A percentile compares a stretch with the other conserved stretches of the same genome.
phyloP scores from a whole-genome alignment of 768 basidiomycete species.

The Lentinula edodes region DNA sequence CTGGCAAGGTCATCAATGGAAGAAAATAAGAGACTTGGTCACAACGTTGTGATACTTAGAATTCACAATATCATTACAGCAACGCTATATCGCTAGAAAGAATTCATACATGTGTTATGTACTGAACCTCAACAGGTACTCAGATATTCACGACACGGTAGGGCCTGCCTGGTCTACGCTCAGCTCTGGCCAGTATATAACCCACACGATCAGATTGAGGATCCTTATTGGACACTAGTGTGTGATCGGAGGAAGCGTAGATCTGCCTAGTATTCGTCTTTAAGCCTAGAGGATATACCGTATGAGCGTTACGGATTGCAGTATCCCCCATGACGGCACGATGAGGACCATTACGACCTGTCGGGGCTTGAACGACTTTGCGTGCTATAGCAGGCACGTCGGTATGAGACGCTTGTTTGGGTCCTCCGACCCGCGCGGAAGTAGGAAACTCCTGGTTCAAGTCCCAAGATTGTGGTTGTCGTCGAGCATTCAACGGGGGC shows the following conservation, averaged over 20 bases:
- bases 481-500: neutral
- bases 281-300: neutral
- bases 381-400: neutral
- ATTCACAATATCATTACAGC: neutral
- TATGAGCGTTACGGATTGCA: neutral
- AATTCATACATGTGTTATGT: neutral
- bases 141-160: neutral
- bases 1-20: constrained; percentile 17
- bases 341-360: neutral
- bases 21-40: constrained; percentile 13
- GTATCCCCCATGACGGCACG: neutral
- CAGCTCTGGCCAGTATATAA: neutral
- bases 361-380: neutral
- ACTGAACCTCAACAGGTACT: neutral
- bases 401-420: neutral
- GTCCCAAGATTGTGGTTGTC: neutral
- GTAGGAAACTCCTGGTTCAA: neutral
- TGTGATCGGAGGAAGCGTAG: neutral
- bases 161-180: neutral
- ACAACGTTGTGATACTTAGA: neutral
- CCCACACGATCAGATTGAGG: neutral
- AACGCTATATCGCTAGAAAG: neutral
- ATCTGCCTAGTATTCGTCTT: neutral
- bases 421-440: neutral
- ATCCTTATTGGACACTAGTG: neutral